These are phyloP conservation scores for Filosporella fistucella DNA, from an alignment of 495 filamentous ascomycete genomes.

Conservation along the genomic window DNA sequence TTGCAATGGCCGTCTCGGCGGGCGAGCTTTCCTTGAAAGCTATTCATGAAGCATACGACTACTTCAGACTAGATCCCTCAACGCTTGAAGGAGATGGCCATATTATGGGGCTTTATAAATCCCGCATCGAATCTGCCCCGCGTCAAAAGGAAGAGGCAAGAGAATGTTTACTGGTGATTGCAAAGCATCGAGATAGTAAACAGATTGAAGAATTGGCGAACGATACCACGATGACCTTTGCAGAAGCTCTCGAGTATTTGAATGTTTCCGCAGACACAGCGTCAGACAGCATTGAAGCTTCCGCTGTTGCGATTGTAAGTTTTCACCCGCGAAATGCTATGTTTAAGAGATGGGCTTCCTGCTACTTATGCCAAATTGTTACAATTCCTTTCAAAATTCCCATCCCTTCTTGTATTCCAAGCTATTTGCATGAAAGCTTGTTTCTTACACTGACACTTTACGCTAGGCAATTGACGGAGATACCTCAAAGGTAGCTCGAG, in stretches of 20 bases:
- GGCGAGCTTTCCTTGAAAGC: conserved; percentile 20
- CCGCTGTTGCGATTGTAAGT: conserved; percentile 21
- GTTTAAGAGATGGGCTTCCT: too few relatives aligned
- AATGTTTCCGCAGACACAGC: conserved; percentile 15
- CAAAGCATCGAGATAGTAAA: conserved; percentile 20
- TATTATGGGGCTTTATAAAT: conserved; percentile 26
- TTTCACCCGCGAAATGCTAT: not conserved
- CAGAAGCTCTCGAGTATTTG: conserved; percentile 23
- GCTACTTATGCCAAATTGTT: not conserved
- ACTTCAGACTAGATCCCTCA: conserved; percentile 16
- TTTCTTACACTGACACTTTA: conserved; percentile 3
- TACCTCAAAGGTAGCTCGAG: conserved; percentile 19
- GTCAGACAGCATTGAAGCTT: conserved; percentile 25
- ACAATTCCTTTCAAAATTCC: not conserved
- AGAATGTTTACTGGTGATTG: conserved; percentile 17
- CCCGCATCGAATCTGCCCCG: conserved; percentile 24
- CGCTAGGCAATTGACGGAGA: conserved; percentile 19
- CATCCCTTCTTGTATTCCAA: not conserved
- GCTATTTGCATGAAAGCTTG: not conserved
- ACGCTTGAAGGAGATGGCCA: conserved; percentile 24
- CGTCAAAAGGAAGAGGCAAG: conserved; percentile 26
- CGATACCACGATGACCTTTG: conserved; percentile 20
- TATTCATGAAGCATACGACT: conserved; percentile 25
- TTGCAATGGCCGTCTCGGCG: conserved; percentile 19
- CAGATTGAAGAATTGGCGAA: conserved; percentile 23